Evolutionary conservation across 129 eudicot genomes (phyloP), one percentile per base, ranked within the genome.

Genomic region (Flaveria linearis): DNA sequence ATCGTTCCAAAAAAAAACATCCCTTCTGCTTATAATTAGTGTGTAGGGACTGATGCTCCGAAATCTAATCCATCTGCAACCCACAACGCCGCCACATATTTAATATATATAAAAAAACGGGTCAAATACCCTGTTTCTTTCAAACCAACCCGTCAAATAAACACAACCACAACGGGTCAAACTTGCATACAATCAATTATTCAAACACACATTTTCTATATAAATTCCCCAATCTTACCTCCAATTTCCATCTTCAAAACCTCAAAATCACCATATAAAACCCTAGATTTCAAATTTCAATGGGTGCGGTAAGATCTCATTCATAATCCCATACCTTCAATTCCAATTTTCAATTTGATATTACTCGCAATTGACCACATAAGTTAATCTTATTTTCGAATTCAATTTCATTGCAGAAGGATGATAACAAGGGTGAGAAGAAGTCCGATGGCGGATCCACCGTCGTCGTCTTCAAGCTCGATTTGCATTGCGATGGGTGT

Each of bases 401-500:
- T 41, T 53, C 2, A 25, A 22, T 41, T 60, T 57, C 25, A n/a
- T 46, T 15, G 13, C 81, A 86, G 76, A 85, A 85, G 75, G 89
- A 23, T 26, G 88, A 68, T 14, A 77, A 65, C 30, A 82, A 73
- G 64, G 89, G 80, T 14, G 85, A 77, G 65, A 82, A 74, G 70
- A 85, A 79, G 74, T 46, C 67, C 2, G 86, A 75, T 45, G 79
- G 53, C 11, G 88, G 72, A 9, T 75, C 84, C 11, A 12, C 18
- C 64, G 68, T 86, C 36, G 69, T 84, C 53, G 93, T 92, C 7
- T 52, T 92, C 47, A 92, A 89, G 78, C 79, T 92, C 14, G 97
- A 92, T 72, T 78, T 92, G 91, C 97, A 92, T 83, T 92, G 97
- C 69, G 93, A 92, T 7, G 97, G 97, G 2, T 92, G 97, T 62